These are phyloP conservation scores for Naganishia onofrii DNA, from an alignment of 768 basidiomycete species.

Conservation along the genomic window DNA sequence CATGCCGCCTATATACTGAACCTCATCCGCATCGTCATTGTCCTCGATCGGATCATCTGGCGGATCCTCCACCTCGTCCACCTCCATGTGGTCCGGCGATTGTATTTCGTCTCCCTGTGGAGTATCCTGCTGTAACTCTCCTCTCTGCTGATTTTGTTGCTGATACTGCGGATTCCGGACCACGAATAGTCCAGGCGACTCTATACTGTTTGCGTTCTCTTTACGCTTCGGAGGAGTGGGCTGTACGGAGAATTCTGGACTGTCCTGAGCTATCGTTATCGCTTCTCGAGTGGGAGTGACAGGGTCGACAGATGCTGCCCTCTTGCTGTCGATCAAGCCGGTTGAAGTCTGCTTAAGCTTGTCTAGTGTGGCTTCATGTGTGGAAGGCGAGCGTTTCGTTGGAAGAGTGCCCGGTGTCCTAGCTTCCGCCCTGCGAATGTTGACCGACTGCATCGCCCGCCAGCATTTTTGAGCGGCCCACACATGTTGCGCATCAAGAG, in stretches of 20 bases:
- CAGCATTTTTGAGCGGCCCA: conserved; percentile 16
- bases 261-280: not conserved
- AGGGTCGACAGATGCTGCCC: not conserved
- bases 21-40: not conserved
- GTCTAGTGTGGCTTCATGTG: not conserved
- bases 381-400: not conserved
- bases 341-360: not conserved
- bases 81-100: not conserved
- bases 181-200: not conserved
- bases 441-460: not conserved
- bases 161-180: too few relatives aligned
- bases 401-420: not conserved
- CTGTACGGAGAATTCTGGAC: conserved; percentile 3
- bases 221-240: not conserved
- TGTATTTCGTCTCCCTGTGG: conserved; percentile 7
- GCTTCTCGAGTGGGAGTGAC: not conserved
- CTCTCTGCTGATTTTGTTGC: not conserved
- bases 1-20: not conserved
- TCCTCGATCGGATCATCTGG: conserved; percentile 1
- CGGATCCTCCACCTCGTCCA: too few relatives aligned
- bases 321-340: not conserved
- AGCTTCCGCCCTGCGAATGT: conserved; percentile 5
- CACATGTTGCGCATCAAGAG: not conserved
- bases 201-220: not conserved
- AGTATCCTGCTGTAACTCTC: not conserved